These are phyloP conservation scores for Nothophoma quercina DNA, from an alignment of 2,329 filamentous ascomycete species.

Conservation along the genomic window DNA sequence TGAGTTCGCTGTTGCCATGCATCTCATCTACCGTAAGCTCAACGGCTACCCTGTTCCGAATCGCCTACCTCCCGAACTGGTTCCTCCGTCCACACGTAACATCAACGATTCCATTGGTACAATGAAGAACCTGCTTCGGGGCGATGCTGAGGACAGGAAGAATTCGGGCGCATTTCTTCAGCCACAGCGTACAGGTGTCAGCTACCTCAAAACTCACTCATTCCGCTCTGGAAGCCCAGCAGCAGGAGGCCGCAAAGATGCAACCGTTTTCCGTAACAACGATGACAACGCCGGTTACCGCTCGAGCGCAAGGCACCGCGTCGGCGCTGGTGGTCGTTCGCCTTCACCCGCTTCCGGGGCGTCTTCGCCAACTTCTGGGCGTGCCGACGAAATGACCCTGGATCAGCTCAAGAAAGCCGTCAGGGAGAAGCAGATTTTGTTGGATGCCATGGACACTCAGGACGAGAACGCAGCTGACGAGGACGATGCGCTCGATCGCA, in stretches of 20 bases:
- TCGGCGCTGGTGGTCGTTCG: conserved; percentile 72
- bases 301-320: conserved; percentile 87
- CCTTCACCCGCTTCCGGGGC: conserved; percentile 75
- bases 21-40: conserved; percentile 95
- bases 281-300: conserved; percentile 89
- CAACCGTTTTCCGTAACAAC: conserved; percentile 95
- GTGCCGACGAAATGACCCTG: conserved; percentile 80
- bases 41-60: conserved; percentile 94
- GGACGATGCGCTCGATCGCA: conserved; percentile 88
- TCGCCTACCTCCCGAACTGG: conserved; percentile 86
- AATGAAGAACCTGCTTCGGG: conserved; percentile 86
- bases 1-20: conserved; percentile 98
- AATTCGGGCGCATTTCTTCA: conserved; percentile 87
- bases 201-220: conserved; percentile 94
- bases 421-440: conserved; percentile 88
- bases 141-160: conserved; percentile 90
- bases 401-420: conserved; percentile 94
- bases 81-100: conserved; percentile 93
- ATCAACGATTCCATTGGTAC: conserved; percentile 91
- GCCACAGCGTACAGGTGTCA: conserved; percentile 96
- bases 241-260: conserved; percentile 80
- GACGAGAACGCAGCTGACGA: conserved; percentile 91
- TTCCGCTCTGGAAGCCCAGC: conserved; percentile 73
- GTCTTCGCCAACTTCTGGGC: conserved; percentile 61
- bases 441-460: conserved; percentile 96